Conservation (phyloP, 2,329 filamentous ascomycete species). For the Paraconiothyrium brasiliense region DNA sequence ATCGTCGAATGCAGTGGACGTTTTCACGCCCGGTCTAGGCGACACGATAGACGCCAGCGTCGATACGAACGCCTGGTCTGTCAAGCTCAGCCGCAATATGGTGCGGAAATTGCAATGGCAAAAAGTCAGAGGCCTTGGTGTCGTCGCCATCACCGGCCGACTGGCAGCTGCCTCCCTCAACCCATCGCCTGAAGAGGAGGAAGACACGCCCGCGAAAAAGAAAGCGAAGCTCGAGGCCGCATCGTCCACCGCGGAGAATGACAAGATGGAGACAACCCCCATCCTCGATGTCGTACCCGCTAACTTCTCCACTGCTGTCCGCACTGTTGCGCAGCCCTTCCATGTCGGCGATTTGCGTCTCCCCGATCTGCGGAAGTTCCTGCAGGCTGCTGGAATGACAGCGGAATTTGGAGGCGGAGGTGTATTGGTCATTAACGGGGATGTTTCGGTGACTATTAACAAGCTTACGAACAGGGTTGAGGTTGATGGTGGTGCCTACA, state of each 20-base stretch:
- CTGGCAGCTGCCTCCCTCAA: constrained; percentile 62
- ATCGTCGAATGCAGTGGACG: constrained; percentile 62
- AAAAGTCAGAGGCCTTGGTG: constrained; percentile 85
- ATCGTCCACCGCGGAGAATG: constrained; percentile 56
- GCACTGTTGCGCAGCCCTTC: constrained; percentile 83
- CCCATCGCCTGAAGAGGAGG: constrained; percentile 52
- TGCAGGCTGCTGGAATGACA: constrained; percentile 82
- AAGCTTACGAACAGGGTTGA: constrained; percentile 86
- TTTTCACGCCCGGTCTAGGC: constrained; percentile 84
- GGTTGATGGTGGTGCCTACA: constrained; percentile 69
- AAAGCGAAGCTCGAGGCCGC: constrained; percentile 55
- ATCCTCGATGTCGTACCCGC: constrained; percentile 68
- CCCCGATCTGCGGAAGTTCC: constrained; percentile 83
- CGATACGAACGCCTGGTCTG: constrained; percentile 96
- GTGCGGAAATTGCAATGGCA: constrained; percentile 94
- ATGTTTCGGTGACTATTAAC: constrained; percentile 83
- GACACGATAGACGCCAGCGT: constrained; percentile 86
- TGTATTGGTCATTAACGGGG: constrained; percentile 86
- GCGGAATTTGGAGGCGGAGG: constrained; percentile 96
- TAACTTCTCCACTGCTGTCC: constrained; percentile 74
- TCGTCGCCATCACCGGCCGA: constrained; percentile 89
- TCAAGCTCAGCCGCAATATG: constrained; percentile 85
- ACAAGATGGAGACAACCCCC: constrained; percentile 60
- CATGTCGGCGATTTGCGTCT: constrained; percentile 94
- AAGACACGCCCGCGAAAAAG: constrained; percentile 55